Evolutionary conservation across 192 early-diverging fungal genomes (phyloP).

Genomic region (Mortierella hygrophila): DNA sequence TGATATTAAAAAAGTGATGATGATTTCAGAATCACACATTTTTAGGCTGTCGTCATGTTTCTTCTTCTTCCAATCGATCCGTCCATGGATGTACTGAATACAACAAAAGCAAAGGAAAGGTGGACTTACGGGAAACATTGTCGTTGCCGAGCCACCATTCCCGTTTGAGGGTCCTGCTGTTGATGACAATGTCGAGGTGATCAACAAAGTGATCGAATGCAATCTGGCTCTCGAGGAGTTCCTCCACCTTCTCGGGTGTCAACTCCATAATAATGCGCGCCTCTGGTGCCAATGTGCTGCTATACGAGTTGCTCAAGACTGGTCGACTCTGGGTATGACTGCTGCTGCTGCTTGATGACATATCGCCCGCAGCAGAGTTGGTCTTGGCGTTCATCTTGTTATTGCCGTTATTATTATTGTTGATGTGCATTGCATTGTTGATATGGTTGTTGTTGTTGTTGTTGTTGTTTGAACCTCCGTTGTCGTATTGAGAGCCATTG

Average conservation of each 20-base stretch:
- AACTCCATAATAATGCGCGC: slow-evolving; percentile 39
- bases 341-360: slow-evolving; percentile 3
- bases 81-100: background rate
- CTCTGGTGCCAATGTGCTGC: slow-evolving; percentile 23
- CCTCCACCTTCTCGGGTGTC: slow-evolving; percentile 28
- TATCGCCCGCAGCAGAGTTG: background rate
- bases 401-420: background rate
- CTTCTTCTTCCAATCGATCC: background rate
- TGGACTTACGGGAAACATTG: slow-evolving; percentile 59
- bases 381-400: background rate
- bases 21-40: background rate
- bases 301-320: background rate
- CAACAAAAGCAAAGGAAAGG: background rate
- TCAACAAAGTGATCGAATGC: slow-evolving; percentile 51
- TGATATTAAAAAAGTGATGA: background rate
- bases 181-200: slow-evolving; percentile 43
- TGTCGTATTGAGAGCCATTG: slow-evolving; percentile 24
- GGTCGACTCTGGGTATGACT: slow-evolving; percentile 13
- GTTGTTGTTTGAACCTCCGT: background rate
- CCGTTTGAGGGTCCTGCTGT: slow-evolving; percentile 58
- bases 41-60: background rate
- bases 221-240: slow-evolving; percentile 42
- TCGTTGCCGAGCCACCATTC: slow-evolving; percentile 66
- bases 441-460: background rate
- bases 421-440: slow-evolving; percentile 8